Conservation (phyloP, 306 rosid species). For the Pterocarpus santalinus region DNA sequence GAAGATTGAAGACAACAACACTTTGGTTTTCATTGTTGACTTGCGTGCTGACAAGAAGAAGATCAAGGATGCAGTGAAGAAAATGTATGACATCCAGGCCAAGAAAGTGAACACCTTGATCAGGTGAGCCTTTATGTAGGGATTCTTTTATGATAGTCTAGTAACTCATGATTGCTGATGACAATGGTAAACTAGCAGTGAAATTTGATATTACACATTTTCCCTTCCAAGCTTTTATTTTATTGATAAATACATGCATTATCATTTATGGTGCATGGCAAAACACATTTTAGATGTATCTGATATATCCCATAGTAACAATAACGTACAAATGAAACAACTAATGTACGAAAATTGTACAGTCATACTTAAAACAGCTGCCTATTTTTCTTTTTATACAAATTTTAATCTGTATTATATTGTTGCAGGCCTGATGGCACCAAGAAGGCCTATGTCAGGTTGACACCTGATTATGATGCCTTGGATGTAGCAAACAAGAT, state of each 20-base stretch:
- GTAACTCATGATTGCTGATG: no score
- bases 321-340: background rate
- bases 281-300: background rate
- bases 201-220: background rate
- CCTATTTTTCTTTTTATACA: background rate
- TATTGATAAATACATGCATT: background rate
- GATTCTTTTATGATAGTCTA: background rate
- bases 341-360: background rate
- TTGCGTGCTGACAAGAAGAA: conserved; percentile 93
- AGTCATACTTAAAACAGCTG: background rate
- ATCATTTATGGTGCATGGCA: background rate
- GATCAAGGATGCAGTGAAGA: conserved; percentile 86
- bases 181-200: background rate
- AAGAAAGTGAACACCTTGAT: conserved; percentile 91
- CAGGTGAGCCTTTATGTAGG: conserved; percentile 58
- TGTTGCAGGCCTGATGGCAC: conserved; percentile 90
- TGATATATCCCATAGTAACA: background rate
- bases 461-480: conserved; percentile 93
- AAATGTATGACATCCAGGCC: conserved; percentile 92
- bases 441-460: conserved; percentile 88
- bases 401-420: background rate
- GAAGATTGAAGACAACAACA: conserved; percentile 90
- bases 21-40: conserved; percentile 89
- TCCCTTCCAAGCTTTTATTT: background rate
- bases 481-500: conserved; percentile 95